Conservation (phyloP, 345 rosid genomes). For the Murraya paniculata region DNA sequence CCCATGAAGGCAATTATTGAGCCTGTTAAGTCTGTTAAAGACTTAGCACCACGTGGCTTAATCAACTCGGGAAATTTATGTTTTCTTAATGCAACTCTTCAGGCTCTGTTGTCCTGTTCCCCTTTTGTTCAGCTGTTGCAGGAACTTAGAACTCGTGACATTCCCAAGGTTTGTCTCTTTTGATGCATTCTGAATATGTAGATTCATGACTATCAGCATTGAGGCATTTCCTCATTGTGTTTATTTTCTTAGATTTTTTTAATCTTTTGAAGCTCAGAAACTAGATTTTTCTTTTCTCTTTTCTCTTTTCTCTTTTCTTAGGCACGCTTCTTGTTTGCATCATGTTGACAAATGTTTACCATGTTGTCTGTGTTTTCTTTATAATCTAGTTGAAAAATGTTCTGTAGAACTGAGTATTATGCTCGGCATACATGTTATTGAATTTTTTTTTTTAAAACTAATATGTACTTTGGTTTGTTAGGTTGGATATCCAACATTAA, state of each 20-base stretch:
- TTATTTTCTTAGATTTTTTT: not conserved
- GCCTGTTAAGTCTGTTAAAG: conserved; percentile 31
- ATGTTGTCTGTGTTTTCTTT: not conserved
- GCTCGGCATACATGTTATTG: too few relatives aligned
- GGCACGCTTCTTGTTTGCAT: not conserved
- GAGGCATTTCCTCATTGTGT: not conserved
- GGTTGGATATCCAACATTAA: conserved; percentile 75
- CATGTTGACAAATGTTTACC: not conserved
- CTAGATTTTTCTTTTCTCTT: not conserved
- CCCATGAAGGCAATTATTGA: conserved; percentile 31
- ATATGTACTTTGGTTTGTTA: conserved; percentile 24
- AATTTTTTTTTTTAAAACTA: not conserved
- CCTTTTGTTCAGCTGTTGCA: conserved; percentile 83
- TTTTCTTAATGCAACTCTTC: conserved; percentile 88
- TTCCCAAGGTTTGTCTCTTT: conserved; percentile 55
- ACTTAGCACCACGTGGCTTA: conserved; percentile 73
- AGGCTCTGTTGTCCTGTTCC: conserved; percentile 82
- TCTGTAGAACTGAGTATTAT: not conserved
- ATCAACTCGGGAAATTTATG: conserved; percentile 85
- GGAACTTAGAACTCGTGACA: conserved; percentile 44
- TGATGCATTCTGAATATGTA: not conserved
- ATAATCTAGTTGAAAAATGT: not conserved
- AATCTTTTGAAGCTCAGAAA: not conserved
- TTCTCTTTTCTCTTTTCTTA: not conserved
- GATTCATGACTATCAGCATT: not conserved